A percentile compares a stretch with the other conserved stretches of the same genome.
Evolutionary conservation across 2,329 filamentous ascomycete genomes (phyloP).

Genomic region (Cladosporium colombiae): DNA sequence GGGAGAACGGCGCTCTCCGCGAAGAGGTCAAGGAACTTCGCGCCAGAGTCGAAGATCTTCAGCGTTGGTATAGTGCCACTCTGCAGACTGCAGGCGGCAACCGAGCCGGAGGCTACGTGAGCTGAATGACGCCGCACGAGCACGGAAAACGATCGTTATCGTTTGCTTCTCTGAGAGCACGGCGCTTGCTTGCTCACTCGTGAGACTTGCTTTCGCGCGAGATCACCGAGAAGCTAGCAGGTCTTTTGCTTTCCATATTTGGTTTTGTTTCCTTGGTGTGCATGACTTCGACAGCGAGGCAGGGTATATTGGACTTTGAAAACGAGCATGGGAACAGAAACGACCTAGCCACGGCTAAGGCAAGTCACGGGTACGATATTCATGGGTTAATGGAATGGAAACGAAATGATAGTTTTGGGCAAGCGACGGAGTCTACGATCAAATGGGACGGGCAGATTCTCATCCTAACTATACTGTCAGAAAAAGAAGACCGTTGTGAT

Average conservation of each 20-base stretch:
- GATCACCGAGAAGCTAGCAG: neutral
- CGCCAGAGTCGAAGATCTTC: conserved; percentile 32
- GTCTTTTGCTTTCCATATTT: neutral
- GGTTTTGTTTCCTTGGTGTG: neutral
- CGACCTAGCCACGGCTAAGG: neutral
- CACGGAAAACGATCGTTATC: neutral
- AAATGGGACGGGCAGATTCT: neutral
- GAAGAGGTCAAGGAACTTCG: conserved; percentile 31
- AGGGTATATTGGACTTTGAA: neutral
- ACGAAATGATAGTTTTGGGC: neutral
- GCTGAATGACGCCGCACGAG: neutral
- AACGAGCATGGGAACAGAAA: neutral
- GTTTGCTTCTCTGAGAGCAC: neutral
- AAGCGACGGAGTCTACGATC: neutral
- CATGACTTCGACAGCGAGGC: neutral
- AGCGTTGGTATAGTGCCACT: conserved; percentile 28
- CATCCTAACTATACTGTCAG: neutral
- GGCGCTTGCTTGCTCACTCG: no score
- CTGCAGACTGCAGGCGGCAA: conserved; percentile 6
- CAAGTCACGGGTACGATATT: neutral
- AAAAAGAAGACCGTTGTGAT: neutral
- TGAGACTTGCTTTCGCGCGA: neutral
- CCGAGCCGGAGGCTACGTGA: neutral
- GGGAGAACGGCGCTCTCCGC: conserved; percentile 33
- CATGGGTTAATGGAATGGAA: conserved; percentile 1